These are phyloP conservation scores for Metarhizium rileyi DNA, from an alignment of 2,329 filamentous ascomycete species.

Conservation along the genomic window DNA sequence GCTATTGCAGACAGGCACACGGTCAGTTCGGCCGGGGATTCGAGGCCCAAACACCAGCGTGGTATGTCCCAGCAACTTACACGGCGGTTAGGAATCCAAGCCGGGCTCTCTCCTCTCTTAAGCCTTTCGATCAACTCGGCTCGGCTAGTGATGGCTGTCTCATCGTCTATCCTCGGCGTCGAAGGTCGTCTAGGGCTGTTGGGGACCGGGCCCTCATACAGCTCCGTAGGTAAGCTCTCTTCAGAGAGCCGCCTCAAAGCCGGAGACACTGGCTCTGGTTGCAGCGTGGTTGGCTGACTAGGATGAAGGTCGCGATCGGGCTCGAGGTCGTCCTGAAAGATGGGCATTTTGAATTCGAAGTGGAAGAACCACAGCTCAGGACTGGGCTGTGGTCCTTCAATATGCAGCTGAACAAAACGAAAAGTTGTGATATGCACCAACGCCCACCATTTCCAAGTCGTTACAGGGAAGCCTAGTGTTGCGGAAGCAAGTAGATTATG, in stretches of 20 bases:
- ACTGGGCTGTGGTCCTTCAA: conserved; percentile 14
- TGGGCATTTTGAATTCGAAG: conserved; percentile 38
- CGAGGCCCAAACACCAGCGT: too few relatives aligned
- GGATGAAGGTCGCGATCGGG: conserved; percentile 16
- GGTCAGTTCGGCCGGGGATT: not conserved
- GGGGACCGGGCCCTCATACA: conserved; percentile 47
- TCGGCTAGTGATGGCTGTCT: conserved; percentile 45
- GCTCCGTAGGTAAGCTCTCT: conserved; percentile 50
- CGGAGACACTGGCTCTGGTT: conserved; percentile 10
- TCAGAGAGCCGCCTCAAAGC: conserved; percentile 35
- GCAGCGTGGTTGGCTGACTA: conserved; percentile 14
- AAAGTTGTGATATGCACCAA: not conserved
- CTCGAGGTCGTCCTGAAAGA: conserved; percentile 44
- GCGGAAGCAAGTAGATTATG: not conserved
- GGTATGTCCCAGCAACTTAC: conserved; percentile 37
- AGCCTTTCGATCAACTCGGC: conserved; percentile 74
- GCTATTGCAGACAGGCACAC: conserved; percentile 14
- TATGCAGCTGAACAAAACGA: conserved; percentile 8
- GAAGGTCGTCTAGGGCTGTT: conserved; percentile 27
- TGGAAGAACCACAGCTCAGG: conserved; percentile 24
- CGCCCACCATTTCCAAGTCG: not conserved
- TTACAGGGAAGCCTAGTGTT: not conserved
- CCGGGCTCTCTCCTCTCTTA: conserved; percentile 68
- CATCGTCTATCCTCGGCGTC: conserved; percentile 15
- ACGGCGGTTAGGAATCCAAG: conserved; percentile 59